Percentiles rank a stretch among this genome's conserved stretches.
phyloP scores from a whole-genome alignment of 805 yeast species.

The Sugiyamaella smithiae region DNA sequence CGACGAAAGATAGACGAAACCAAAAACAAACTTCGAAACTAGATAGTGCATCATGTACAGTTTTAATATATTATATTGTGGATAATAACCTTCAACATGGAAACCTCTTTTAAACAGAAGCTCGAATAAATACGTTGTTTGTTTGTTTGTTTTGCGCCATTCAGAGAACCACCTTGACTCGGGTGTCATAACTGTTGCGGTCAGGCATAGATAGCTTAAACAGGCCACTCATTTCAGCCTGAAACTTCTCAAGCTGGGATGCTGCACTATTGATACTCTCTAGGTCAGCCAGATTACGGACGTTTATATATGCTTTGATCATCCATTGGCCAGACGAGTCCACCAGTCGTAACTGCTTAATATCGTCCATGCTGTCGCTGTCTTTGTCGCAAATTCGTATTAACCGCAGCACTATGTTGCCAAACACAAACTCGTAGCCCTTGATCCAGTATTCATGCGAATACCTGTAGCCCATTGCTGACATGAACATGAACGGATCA shows the following conservation, averaged over 20 bases:
- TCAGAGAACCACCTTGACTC: slow-evolving; percentile 40
- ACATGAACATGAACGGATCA: slow-evolving; percentile 43
- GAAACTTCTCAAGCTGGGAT: slow-evolving; percentile 57
- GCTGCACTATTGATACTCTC: slow-evolving; percentile 66
- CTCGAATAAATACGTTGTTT: not conserved
- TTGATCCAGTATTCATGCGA: slow-evolving; percentile 58
- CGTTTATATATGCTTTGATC: slow-evolving; percentile 66
- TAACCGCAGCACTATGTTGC: slow-evolving; percentile 55
- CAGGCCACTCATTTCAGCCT: slow-evolving; percentile 64
- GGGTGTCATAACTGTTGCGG: slow-evolving; percentile 75
- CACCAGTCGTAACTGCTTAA: slow-evolving; percentile 19
- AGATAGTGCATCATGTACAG: slow-evolving; percentile 3
- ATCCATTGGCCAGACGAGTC: slow-evolving; percentile 33
- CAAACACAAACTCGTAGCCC: slow-evolving; percentile 62
- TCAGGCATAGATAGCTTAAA: slow-evolving; percentile 72
- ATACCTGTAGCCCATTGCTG: slow-evolving; percentile 67
- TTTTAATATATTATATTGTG: too few species aligned
- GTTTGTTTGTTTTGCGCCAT: not conserved
- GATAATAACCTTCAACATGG: not conserved
- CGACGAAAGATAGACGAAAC: slow-evolving; percentile 43
- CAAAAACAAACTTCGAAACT: slow-evolving; percentile 17
- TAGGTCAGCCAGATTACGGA: slow-evolving; percentile 69
- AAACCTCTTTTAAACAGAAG: not conserved
- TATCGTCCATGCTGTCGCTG: slow-evolving; percentile 9
- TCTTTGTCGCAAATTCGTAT: slow-evolving; percentile 46